Evolutionary conservation across 257 asterid species (phyloP), one percentile per base, ranked within the genome.

Genomic region (Solanum clarkiae): DNA sequence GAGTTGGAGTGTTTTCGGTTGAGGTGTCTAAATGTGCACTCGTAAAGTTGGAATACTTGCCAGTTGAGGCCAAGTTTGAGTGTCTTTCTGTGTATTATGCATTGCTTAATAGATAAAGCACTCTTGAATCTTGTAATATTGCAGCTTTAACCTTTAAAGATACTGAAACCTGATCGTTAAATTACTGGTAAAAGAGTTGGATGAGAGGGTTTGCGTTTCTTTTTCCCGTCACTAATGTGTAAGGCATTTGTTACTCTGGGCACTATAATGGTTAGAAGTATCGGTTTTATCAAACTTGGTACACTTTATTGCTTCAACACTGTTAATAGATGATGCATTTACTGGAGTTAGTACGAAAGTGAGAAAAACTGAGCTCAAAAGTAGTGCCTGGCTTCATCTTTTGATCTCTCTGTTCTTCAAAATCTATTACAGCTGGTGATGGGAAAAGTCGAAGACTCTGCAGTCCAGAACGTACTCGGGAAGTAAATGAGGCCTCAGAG

Each of bases 401-500:
- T 81, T 82, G 32, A 54, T 88, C 32, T 74, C 36, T 82, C 74
- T 80, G 60, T n/a, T 22, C 36, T 71, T 24, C 53, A 26, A 60
- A 63, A 45, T 15, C 68, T 77, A 2, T 26, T 26, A 32, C 26
- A 77, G 82, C 47, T 77, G 63, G 45, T 16, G 47, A 53, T 0
- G 10, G 26, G 16, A 77, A 75, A 11, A 49, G 5, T 49, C 44
- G 5, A 86, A 87, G 88, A 22, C 88, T 86, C n/a, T 84, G 85
- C 88, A 91, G 88, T 85, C 80, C 81, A 65, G 57, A 71, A 79
- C 84, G 90, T 72, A 68, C 85, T 26, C 88, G 69, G 69, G 95
- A 90, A 81, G 86, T 68, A 53, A 87, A 86, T 84, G 91, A 83
- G 69, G 86, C 72, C 89, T 87, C 92, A 70, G 92, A 87, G 84